phyloP scores from a whole-genome alignment of 768 basidiomycete species.

The Lactarius pseudohatsudake region DNA sequence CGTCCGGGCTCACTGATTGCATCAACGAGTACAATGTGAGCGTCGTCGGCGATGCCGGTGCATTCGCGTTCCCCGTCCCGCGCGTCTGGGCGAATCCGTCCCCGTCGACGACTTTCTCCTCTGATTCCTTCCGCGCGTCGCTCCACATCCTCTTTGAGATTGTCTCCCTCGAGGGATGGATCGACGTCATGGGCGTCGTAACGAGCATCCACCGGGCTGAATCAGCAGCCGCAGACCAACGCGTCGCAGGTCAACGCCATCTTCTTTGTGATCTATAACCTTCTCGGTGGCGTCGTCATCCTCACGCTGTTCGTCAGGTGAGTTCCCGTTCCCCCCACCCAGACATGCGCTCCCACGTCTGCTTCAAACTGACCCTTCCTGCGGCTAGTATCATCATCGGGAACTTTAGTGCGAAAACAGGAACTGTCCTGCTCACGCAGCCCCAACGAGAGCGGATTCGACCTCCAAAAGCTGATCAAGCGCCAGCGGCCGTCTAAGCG shows the following conservation, averaged over 20 bases:
- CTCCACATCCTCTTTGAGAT: slow-evolving; percentile 94
- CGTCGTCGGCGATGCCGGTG: slow-evolving; percentile 49
- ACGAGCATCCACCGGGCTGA: slow-evolving; percentile 72
- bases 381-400: slow-evolving; percentile 86
- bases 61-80: slow-evolving; percentile 73
- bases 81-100: slow-evolving; percentile 88
- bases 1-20: slow-evolving; percentile 61
- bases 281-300: slow-evolving; percentile 87
- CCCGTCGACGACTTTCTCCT: slow-evolving; percentile 81
- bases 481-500: slow-evolving; percentile 85
- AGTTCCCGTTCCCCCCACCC: slow-evolving; percentile 30
- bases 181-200: slow-evolving; percentile 84
- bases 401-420: slow-evolving; percentile 86
- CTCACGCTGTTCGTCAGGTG: slow-evolving; percentile 90
- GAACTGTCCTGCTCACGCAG: slow-evolving; percentile 79
- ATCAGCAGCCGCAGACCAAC: slow-evolving; percentile 69
- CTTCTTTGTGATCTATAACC: slow-evolving; percentile 89
- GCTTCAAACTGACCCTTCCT: slow-evolving; percentile 11
- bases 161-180: slow-evolving; percentile 94
- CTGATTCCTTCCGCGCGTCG: slow-evolving; percentile 81
- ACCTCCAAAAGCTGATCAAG: slow-evolving; percentile 83
- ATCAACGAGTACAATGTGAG: slow-evolving; percentile 70
- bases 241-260: slow-evolving; percentile 80
- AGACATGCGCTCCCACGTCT: neutral
- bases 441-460: slow-evolving; percentile 93